Conservation (phyloP, 345 rosid genomes). For the Brassica rapa region DNA sequence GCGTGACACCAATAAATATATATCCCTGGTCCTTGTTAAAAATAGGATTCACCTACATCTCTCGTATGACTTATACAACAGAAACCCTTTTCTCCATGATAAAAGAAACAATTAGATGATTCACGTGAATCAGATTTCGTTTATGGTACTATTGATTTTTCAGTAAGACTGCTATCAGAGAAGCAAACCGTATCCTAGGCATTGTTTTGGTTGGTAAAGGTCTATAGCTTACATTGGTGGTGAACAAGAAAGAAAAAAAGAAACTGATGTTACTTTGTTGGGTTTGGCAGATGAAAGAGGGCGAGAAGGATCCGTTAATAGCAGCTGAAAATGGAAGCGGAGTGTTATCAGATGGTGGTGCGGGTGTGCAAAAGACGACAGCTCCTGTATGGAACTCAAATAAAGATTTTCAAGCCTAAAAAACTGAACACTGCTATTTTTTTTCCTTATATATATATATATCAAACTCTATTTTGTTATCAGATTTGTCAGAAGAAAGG, state of each 20-base stretch:
- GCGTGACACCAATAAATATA: neutral
- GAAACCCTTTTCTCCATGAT: neutral
- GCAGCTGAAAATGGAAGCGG: slow-evolving; percentile 73
- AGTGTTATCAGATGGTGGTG: slow-evolving; percentile 52
- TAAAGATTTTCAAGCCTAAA: slow-evolving; percentile 89
- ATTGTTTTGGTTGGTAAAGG: neutral
- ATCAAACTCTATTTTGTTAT: slow-evolving; percentile 34
- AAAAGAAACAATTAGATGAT: neutral
- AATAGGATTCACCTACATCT: neutral
- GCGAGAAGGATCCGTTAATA: slow-evolving; percentile 80
- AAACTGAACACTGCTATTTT: slow-evolving; percentile 13
- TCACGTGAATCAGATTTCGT: too few species aligned
- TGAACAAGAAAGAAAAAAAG: neutral
- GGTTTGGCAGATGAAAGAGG: slow-evolving; percentile 64
- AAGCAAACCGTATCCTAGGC: neutral
- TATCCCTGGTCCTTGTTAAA: neutral
- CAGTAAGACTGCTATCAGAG: neutral
- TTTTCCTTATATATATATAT: neutral
- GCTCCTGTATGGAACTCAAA: slow-evolving; percentile 83
- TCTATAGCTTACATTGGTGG: neutral
- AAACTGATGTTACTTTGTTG: neutral
- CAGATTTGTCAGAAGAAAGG: slow-evolving; percentile 30
- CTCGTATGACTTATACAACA: neutral
- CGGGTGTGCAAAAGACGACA: slow-evolving; percentile 37
- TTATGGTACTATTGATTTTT: too few species aligned